Evolutionary conservation across 495 filamentous ascomycete genomes (phyloP).

Genomic region (Platismatia glauca): DNA sequence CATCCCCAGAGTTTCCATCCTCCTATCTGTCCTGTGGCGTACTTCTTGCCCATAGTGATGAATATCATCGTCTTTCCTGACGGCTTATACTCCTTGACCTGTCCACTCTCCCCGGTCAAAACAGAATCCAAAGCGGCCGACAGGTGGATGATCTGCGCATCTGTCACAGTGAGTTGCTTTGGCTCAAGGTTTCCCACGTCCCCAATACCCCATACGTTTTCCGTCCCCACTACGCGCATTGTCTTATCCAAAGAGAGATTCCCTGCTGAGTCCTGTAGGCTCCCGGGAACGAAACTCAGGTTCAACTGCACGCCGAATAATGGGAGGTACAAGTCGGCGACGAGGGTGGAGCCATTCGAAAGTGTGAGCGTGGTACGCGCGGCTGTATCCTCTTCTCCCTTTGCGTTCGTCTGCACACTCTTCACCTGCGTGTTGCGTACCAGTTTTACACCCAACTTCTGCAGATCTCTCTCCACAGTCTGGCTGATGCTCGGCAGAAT

Average conservation of each 20-base stretch:
- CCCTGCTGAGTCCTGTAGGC: conserved; percentile 37
- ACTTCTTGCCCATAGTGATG: conserved; percentile 37
- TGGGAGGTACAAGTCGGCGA: conserved; percentile 16
- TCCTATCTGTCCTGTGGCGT: conserved; percentile 44
- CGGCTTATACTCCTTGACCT: conserved; percentile 16
- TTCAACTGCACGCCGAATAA: conserved; percentile 14
- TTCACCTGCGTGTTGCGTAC: conserved; percentile 9
- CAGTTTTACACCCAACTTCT: conserved; percentile 14
- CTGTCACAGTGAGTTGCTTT: conserved; percentile 15
- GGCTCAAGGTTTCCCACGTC: conserved; percentile 30
- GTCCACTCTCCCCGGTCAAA: background rate
- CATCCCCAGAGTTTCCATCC: conserved; percentile 35
- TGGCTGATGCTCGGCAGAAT: conserved; percentile 4
- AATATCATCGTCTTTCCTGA: conserved; percentile 28
- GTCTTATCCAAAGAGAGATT: conserved; percentile 49
- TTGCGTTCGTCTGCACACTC: conserved; percentile 2
- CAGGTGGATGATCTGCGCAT: conserved; percentile 16
- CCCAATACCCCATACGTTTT: conserved; percentile 45
- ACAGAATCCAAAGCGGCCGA: conserved; percentile 13
- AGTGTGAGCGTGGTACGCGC: conserved; percentile 13
- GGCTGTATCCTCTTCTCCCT: background rate
- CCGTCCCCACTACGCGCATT: conserved; percentile 38
- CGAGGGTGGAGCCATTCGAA: conserved; percentile 2
- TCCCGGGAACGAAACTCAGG: conserved; percentile 10
- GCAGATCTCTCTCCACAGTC: conserved; percentile 9